Conservation (phyloP, 768 basidiomycete species). For the Amanita exitialis region DNA sequence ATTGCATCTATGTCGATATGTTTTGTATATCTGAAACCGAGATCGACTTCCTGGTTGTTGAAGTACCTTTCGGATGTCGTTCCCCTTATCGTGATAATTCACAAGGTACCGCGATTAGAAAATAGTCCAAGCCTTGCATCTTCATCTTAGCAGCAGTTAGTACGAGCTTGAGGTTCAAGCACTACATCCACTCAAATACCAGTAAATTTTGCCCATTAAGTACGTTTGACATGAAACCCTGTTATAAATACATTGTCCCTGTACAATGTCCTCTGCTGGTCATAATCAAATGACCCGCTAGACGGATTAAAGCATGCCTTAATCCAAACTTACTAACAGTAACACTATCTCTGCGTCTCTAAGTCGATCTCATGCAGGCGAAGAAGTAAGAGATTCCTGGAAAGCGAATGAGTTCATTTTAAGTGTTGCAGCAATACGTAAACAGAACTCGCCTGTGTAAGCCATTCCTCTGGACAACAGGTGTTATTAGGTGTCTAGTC, state of each 20-base stretch:
- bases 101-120: too few relatives aligned
- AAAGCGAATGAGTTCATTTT: neutral
- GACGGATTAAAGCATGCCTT: neutral
- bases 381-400: conserved; percentile 3
- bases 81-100: too few relatives aligned
- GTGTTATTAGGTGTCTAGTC: neutral
- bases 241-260: neutral
- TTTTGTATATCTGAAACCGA: neutral
- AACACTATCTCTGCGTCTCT: neutral
- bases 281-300: conserved; percentile 4
- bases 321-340: neutral
- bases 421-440: neutral
- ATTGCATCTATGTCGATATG: neutral
- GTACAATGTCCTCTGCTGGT: neutral
- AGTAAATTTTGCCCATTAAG: neutral
- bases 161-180: too few relatives aligned
- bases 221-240: neutral
- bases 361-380: neutral
- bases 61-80: too few relatives aligned
- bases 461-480: conserved; percentile 2
- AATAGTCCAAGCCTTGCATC: too few relatives aligned
- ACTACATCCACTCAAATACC: neutral
- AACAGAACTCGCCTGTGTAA: neutral
- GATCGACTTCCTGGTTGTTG: too few relatives aligned
- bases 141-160: too few relatives aligned